These are phyloP conservation scores for Rhizopus arrhizus DNA, from an alignment of 371 early-diverging fungal genomes.

Conservation along the genomic window DNA sequence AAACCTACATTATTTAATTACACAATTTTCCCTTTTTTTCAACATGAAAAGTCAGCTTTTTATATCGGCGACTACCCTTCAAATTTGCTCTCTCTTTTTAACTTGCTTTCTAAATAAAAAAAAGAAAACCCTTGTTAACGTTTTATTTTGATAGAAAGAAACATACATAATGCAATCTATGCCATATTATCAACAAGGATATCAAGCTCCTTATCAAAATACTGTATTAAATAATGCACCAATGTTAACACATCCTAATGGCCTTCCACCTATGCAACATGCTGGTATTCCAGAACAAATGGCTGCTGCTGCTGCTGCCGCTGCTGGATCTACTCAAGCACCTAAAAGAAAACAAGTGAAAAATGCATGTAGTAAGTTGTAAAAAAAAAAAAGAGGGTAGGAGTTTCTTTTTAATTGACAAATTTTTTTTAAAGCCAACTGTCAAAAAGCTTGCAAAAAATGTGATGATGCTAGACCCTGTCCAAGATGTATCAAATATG, in stretches of 20 bases:
- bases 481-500: slow-evolving; percentile 55
- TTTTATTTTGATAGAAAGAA: neutral
- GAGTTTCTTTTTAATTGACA: neutral
- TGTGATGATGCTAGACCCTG: slow-evolving; percentile 64
- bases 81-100: neutral
- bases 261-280: slow-evolving; percentile 39
- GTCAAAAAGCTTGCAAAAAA: slow-evolving; percentile 59
- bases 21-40: neutral
- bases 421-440: slow-evolving; percentile 36
- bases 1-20: too few relatives aligned
- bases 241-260: slow-evolving; percentile 29
- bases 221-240: slow-evolving; percentile 25
- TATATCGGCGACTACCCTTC: slow-evolving; percentile 9
- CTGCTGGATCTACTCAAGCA: slow-evolving; percentile 8
- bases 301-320: slow-evolving; percentile 14
- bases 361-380: slow-evolving; percentile 17
- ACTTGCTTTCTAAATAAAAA: too few relatives aligned
- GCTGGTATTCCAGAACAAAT: slow-evolving; percentile 26
- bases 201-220: slow-evolving; percentile 36
- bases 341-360: slow-evolving; percentile 12
- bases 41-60: neutral
- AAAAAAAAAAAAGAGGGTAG: neutral
- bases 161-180: slow-evolving; percentile 33
- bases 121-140: neutral
- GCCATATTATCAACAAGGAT: slow-evolving; percentile 41